A percentile compares a stretch with the other conserved stretches of the same genome.
phyloP scores from a whole-genome alignment of 257 asterid species.

The Solanum neorickii region DNA sequence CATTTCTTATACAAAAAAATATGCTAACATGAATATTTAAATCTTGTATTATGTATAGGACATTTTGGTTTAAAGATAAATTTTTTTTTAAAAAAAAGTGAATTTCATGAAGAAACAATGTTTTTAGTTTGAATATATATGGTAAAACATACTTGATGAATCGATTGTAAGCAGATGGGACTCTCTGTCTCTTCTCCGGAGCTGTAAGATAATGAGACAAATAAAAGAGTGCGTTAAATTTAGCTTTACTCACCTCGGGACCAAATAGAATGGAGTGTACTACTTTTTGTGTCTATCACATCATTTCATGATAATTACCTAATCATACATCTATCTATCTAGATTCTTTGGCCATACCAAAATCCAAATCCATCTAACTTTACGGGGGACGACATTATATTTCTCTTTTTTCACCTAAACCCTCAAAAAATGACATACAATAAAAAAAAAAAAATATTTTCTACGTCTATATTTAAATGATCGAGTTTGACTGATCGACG shows the following conservation, averaged over 20 bases:
- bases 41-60: not conserved
- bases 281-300: not conserved
- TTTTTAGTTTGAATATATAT: not conserved
- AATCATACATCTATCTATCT: conserved; percentile 35
- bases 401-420: conserved; percentile 1
- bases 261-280: not conserved
- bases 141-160: conserved; percentile 71
- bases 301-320: conserved; percentile 83
- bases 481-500: not conserved
- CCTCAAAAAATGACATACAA: not conserved
- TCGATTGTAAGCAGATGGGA: conserved; percentile 96
- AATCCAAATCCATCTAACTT: conserved; percentile 23
- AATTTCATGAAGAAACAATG: not conserved
- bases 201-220: conserved; percentile 47
- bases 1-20: not conserved
- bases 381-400: conserved; percentile 29
- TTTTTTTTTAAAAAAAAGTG: no score
- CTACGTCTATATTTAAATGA: no score
- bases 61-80: not conserved
- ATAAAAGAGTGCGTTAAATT: conserved; percentile 31
- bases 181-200: conserved; percentile 98
- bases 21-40: not conserved
- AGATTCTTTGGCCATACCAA: conserved; percentile 8
- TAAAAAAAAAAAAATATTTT: no score
- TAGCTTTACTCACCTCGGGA: not conserved